phyloP scores from a whole-genome alignment of 768 basidiomycete genomes.

The Scleroderma citrinum region DNA sequence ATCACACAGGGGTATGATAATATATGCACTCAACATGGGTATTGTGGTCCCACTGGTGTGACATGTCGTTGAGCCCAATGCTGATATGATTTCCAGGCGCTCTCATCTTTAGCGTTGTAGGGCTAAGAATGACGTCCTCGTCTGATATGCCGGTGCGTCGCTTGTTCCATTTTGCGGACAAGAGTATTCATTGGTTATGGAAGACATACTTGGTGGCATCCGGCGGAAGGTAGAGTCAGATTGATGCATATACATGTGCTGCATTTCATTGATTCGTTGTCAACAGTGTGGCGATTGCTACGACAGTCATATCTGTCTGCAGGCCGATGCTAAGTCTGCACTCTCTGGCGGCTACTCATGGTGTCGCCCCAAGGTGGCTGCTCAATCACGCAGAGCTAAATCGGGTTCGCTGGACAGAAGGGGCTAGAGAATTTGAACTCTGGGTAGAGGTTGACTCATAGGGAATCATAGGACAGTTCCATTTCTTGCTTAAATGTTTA shows the following conservation, averaged over 20 bases:
- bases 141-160: background rate
- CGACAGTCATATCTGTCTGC: conserved; percentile 24
- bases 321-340: conserved; percentile 36
- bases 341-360: conserved; percentile 36
- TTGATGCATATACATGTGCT: background rate
- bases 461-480: too few species aligned
- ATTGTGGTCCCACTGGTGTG: background rate
- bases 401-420: conserved; percentile 15
- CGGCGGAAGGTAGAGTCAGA: background rate
- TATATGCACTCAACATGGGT: conserved; percentile 18
- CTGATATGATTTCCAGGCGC: background rate
- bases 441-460: background rate
- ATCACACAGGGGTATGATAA: conserved; percentile 16
- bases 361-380: conserved; percentile 38
- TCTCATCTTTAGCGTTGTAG: background rate
- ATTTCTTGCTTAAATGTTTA: too few species aligned
- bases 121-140: background rate
- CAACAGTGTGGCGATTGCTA: background rate
- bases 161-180: background rate
- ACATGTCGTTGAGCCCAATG: background rate
- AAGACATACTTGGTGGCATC: background rate
- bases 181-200: background rate
- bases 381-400: conserved; percentile 42
- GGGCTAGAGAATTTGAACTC: background rate
- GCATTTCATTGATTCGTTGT: background rate